These are phyloP conservation scores for Sanghuangporus sanghuang DNA, from an alignment of 1,284 basidiomycete genomes.

Conservation along the genomic window DNA sequence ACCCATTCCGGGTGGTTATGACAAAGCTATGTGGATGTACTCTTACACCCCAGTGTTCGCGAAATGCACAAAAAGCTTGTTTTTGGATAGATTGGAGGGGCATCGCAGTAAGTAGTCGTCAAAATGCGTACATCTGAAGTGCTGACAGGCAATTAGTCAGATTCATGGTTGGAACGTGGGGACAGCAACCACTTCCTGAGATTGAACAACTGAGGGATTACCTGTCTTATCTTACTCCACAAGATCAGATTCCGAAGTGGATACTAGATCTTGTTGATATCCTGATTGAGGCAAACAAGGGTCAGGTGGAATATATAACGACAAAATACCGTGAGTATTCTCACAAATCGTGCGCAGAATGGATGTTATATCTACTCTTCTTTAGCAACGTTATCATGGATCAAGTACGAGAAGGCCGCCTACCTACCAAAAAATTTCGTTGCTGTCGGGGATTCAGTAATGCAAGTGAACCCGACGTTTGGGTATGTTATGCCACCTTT, in stretches of 20 bases:
- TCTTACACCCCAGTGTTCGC: conserved; percentile 2
- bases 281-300: conserved; percentile 1
- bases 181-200: conserved; percentile 1
- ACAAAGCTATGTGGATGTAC: conserved; percentile 9
- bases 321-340: conserved; percentile 12
- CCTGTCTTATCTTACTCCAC: neutral
- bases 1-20: conserved; percentile 16
- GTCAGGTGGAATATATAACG: neutral
- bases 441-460: conserved; percentile 18
- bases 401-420: conserved; percentile 14
- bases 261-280: conserved; percentile 4
- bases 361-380: neutral
- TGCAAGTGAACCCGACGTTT: conserved; percentile 19
- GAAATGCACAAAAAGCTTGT: conserved; percentile 1
- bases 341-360: neutral
- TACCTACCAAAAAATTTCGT: conserved; percentile 19
- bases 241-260: conserved; percentile 12
- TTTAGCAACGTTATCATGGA: conserved; percentile 15
- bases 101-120: conserved; percentile 12
- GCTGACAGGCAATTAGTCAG: neutral
- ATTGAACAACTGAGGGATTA: conserved; percentile 14
- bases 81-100: conserved; percentile 13
- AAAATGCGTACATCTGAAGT: neutral
- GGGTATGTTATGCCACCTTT: conserved; percentile 8
- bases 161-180: conserved; percentile 14